Conservation (phyloP, 2,329 filamentous ascomycete species). For the Penicillium glabrum region DNA sequence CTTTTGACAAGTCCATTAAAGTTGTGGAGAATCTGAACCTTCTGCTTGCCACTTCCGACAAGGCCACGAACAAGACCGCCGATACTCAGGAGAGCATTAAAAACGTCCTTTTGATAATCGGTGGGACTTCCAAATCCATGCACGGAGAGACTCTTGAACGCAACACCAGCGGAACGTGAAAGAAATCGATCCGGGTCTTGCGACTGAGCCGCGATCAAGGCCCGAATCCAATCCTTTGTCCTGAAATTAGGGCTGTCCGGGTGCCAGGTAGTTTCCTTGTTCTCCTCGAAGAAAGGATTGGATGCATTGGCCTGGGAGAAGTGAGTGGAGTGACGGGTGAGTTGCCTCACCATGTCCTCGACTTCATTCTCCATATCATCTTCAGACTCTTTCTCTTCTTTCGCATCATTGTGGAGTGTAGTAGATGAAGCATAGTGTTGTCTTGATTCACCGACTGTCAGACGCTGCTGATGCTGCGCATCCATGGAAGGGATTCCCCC, state of each 20-base stretch:
- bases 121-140: constrained; percentile 68
- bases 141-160: constrained; percentile 64
- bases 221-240: not conserved
- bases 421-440: not conserved
- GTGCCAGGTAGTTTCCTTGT: not conserved
- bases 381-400: not conserved
- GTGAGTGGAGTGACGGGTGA: not conserved
- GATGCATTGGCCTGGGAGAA: not conserved
- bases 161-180: not conserved
- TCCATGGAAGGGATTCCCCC: not conserved
- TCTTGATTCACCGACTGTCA: not conserved
- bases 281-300: not conserved
- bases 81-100: constrained; percentile 62
- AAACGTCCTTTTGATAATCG: constrained; percentile 73
- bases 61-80: constrained; percentile 34
- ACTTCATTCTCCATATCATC: not conserved
- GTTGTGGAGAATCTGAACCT: constrained; percentile 70
- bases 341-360: not conserved
- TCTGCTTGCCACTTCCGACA: constrained; percentile 50
- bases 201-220: not conserved
- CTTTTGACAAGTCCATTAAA: constrained; percentile 65
- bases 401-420: not conserved
- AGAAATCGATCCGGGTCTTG: not conserved
- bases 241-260: not conserved
- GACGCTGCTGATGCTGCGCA: not conserved